Conservation (phyloP, 176 grass and related monocot species). For the Carex littledalei region DNA sequence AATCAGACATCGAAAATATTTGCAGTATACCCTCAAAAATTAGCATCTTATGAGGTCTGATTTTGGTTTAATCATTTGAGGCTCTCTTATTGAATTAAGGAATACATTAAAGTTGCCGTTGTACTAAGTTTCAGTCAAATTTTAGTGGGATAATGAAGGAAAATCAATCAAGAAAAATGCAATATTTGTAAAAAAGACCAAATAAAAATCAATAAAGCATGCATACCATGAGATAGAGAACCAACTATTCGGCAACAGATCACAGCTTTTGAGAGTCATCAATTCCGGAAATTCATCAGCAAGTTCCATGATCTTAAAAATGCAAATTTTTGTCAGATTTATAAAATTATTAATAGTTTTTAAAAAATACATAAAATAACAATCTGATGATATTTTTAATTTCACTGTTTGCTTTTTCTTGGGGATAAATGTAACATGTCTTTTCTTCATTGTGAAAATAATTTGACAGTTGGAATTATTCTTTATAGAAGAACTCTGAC, state of each 20-base stretch:
- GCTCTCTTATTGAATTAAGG: not conserved
- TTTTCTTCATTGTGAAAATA: too few species aligned
- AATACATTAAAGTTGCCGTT: not conserved
- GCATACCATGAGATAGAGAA: constrained; percentile 63
- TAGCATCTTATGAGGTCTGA: not conserved
- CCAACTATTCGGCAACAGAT: constrained; percentile 58
- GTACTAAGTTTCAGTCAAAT: not conserved
- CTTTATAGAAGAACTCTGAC: too few species aligned
- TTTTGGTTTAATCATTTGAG: not conserved
- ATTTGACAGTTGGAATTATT: too few species aligned
- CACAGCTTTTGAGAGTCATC: constrained; percentile 43
- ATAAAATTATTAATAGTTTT: not conserved
- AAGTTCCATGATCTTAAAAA: constrained; percentile 44
- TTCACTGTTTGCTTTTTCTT: too few species aligned
- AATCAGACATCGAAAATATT: not conserved
- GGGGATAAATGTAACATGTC: too few species aligned
- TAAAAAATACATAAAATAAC: too few species aligned
- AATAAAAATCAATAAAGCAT: not conserved
- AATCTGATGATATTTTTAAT: too few species aligned
- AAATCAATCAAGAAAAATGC: not conserved
- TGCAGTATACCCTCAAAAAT: not conserved
- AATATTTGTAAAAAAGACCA: not conserved
- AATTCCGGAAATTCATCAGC: constrained; percentile 35
- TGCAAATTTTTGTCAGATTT: not conserved
- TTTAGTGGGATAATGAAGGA: not conserved